These are phyloP conservation scores for Penicillium hesseltinei DNA, from an alignment of 2,329 filamentous ascomycete species.

Conservation along the genomic window DNA sequence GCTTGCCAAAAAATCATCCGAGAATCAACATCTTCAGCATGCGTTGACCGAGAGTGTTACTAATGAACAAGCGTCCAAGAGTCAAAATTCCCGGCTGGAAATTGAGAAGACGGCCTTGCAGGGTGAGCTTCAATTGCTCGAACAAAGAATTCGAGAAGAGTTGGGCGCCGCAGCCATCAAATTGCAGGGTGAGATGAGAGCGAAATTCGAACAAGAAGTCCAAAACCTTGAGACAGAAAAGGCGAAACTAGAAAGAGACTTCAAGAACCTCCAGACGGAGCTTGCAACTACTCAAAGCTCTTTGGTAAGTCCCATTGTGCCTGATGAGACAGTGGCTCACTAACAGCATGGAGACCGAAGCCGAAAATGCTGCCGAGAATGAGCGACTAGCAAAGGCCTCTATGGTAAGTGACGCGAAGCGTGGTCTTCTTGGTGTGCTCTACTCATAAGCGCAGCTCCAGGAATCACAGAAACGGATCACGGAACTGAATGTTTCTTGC, in stretches of 20 bases:
- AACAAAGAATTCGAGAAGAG: constrained; percentile 32
- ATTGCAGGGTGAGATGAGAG: constrained; percentile 29
- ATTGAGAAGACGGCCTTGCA: constrained; percentile 23
- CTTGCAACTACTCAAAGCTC: constrained; percentile 20
- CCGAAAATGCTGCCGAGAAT: constrained; percentile 12
- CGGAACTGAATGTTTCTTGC: constrained; percentile 14
- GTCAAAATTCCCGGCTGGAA: constrained; percentile 17
- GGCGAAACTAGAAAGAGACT: constrained; percentile 18
- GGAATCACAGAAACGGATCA: constrained; percentile 21
- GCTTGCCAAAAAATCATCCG: constrained; percentile 21
- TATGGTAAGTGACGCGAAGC: constrained; percentile 17
- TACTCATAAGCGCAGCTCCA: constrained; percentile 24
- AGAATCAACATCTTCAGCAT: constrained; percentile 17
- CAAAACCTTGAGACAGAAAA: constrained; percentile 30
- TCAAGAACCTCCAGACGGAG: constrained; percentile 18
- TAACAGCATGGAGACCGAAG: constrained; percentile 24
- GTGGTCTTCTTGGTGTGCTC: background rate
- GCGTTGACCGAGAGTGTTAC: constrained; percentile 21
- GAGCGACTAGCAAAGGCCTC: constrained; percentile 12
- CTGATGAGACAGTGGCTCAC: background rate
- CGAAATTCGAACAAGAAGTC: constrained; percentile 31
- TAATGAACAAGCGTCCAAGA: constrained; percentile 19
- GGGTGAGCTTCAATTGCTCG: constrained; percentile 21
- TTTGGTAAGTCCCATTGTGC: constrained; percentile 23
- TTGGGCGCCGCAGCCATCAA: constrained; percentile 31